Evolutionary conservation across 139 green algal genomes (phyloP).

Genomic region (Picochlorum sp.): DNA sequence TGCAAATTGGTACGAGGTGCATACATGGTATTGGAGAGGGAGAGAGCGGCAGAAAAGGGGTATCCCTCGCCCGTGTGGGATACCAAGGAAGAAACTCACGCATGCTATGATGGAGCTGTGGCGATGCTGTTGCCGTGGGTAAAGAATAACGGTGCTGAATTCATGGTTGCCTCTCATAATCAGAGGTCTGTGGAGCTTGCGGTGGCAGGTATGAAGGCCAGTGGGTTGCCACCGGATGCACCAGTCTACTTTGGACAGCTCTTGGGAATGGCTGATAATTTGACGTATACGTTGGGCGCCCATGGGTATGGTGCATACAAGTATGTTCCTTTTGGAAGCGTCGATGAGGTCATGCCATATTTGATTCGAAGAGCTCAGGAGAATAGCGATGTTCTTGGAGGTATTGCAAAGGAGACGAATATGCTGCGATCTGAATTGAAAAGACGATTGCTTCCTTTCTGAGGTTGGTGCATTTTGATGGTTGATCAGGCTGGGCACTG

Average conservation of each 20-base stretch:
- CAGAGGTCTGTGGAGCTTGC: slow-evolving; percentile 55
- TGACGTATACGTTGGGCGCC: slow-evolving; percentile 55
- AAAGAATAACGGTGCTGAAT: slow-evolving; percentile 30
- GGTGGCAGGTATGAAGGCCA: slow-evolving; percentile 46
- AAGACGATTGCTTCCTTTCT: not conserved
- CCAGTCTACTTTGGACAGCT: slow-evolving; percentile 84
- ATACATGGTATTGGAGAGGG: slow-evolving; percentile 66
- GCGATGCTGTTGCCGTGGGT: slow-evolving; percentile 31
- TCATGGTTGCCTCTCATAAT: slow-evolving; percentile 73
- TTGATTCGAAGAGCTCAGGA: slow-evolving; percentile 66
- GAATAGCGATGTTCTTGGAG: slow-evolving; percentile 50
- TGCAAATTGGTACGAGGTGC: slow-evolving; percentile 57
- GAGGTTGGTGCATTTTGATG: not conserved
- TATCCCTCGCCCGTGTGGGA: slow-evolving; percentile 61
- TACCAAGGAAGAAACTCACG: slow-evolving; percentile 59
- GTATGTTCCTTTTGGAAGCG: slow-evolving; percentile 65
- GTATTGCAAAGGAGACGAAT: slow-evolving; percentile 16
- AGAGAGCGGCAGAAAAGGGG: slow-evolving; percentile 40
- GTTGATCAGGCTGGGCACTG: not conserved
- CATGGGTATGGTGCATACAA: slow-evolving; percentile 66
- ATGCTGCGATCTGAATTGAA: slow-evolving; percentile 19
- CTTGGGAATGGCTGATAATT: slow-evolving; percentile 84
- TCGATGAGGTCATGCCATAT: slow-evolving; percentile 70
- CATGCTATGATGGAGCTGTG: slow-evolving; percentile 50
- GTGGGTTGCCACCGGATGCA: slow-evolving; percentile 36